Percentiles rank a stretch among this genome's conserved stretches.
Conservation (phyloP, 768 basidiomycete species). For the Suillus brevipes region DNA sequence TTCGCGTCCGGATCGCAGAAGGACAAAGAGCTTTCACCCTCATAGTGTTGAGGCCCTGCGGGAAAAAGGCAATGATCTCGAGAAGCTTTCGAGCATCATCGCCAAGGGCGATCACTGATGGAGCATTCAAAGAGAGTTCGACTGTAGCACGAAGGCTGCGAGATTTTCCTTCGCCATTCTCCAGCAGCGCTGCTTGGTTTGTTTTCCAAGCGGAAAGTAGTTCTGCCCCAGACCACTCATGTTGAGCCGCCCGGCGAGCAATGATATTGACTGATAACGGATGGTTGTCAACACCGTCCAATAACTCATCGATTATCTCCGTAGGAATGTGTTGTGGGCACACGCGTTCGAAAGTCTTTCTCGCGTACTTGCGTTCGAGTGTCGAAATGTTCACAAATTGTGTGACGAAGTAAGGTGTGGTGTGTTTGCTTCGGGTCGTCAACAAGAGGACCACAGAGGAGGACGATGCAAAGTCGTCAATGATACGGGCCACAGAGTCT, state of each 20-base stretch:
- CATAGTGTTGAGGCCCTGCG: conserved; percentile 2
- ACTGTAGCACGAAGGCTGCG: background rate
- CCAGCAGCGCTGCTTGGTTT: background rate
- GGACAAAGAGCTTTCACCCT: background rate
- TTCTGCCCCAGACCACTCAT: conserved; percentile 4
- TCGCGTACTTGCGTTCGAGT: background rate
- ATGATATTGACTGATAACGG: background rate
- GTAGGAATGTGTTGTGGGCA: background rate
- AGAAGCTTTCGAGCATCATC: conserved; percentile 3
- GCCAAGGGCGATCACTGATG: background rate
- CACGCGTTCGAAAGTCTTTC: background rate
- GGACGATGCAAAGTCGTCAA: conserved; percentile 1
- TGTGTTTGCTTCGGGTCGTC: conserved; percentile 1
- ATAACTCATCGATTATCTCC: background rate
- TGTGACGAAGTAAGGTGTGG: background rate
- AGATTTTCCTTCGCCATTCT: background rate
- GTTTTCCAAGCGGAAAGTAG: conserved; percentile 4
- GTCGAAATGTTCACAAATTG: background rate
- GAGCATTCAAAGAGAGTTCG: conserved; percentile 4
- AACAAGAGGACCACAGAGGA: conserved; percentile 5
- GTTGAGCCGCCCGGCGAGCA: conserved; percentile 1
- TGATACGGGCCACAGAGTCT: background rate
- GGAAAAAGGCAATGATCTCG: conserved; percentile 7
- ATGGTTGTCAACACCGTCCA: background rate
- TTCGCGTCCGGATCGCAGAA: background rate